Conservation (phyloP, 2,329 filamentous ascomycete genomes). For the Dactylonectria estremocensis region DNA sequence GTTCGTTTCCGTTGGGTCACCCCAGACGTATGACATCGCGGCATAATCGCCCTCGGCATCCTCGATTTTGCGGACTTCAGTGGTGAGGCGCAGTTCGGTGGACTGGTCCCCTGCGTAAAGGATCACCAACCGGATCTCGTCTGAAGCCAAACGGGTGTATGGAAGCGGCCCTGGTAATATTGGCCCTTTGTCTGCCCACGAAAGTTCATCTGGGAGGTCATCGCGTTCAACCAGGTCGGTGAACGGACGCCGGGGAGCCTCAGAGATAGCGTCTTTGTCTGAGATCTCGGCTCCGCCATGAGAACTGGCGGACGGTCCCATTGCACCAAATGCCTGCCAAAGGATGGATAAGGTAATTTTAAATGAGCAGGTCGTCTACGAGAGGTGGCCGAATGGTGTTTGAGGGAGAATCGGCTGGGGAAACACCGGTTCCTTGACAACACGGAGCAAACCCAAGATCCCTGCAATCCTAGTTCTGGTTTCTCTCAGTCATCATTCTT, state of each 20-base stretch:
- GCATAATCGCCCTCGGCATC: constrained; percentile 10
- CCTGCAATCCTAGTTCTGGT: not conserved
- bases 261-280: not conserved
- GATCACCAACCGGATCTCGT: not conserved
- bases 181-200: not conserved
- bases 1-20: not conserved
- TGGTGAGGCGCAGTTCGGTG: constrained; percentile 8
- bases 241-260: not conserved
- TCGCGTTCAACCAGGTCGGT: not conserved
- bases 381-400: not conserved
- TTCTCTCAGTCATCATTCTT: not conserved
- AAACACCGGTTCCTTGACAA: not conserved
- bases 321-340: not conserved
- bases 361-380: not conserved
- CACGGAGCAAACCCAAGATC: not conserved
- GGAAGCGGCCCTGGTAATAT: not conserved
- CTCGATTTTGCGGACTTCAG: constrained; percentile 5
- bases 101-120: constrained; percentile 2
- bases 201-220: constrained; percentile 10
- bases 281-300: not conserved
- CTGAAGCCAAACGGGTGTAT: not conserved
- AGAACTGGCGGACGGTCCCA: not conserved
- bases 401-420: not conserved
- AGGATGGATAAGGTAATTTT: not conserved
- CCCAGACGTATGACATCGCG: constrained; percentile 13